These are phyloP conservation scores for Rhizoclosmatium sp. DNA, from an alignment of 192 early-diverging fungal genomes.

Conservation along the genomic window DNA sequence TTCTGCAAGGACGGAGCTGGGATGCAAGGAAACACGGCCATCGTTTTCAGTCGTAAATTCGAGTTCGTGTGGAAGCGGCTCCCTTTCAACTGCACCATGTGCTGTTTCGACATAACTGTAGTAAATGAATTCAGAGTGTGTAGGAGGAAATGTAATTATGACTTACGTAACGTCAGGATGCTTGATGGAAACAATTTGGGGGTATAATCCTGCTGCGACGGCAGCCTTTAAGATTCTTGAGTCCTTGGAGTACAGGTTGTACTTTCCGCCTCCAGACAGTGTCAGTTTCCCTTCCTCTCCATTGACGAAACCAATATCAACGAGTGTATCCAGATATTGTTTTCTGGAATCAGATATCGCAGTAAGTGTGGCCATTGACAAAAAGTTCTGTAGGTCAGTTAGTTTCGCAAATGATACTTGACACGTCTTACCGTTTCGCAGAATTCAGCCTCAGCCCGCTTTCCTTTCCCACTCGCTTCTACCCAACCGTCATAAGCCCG, in stretches of 20 bases:
- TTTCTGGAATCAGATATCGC: constrained; percentile 66
- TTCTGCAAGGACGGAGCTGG: constrained; percentile 75
- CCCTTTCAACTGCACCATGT: constrained; percentile 74
- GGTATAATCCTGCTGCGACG: constrained; percentile 84
- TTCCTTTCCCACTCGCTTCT: constrained; percentile 33
- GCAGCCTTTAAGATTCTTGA: constrained; percentile 74
- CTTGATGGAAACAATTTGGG: constrained; percentile 77
- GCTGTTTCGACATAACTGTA: constrained; percentile 63
- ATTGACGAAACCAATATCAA: constrained; percentile 63
- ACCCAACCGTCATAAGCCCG: constrained; percentile 57
- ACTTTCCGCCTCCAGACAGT: constrained; percentile 40
- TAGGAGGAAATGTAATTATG: too few species aligned
- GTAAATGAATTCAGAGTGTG: too few species aligned
- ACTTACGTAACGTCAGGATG: constrained; percentile 71
- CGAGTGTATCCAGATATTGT: constrained; percentile 66
- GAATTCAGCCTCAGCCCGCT: constrained; percentile 40
- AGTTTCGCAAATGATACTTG: neutral
- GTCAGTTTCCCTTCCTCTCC: constrained; percentile 5
- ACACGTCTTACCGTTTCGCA: constrained; percentile 42
- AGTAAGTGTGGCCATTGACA: constrained; percentile 66
- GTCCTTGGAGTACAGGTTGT: constrained; percentile 66
- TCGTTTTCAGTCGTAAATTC: constrained; percentile 71
- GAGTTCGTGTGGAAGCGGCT: constrained; percentile 76
- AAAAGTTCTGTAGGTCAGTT: constrained; percentile 53
- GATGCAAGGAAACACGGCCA: constrained; percentile 83